These are phyloP conservation scores for Acmispon strigosus DNA, from an alignment of 306 rosid genomes.

Conservation along the genomic window DNA sequence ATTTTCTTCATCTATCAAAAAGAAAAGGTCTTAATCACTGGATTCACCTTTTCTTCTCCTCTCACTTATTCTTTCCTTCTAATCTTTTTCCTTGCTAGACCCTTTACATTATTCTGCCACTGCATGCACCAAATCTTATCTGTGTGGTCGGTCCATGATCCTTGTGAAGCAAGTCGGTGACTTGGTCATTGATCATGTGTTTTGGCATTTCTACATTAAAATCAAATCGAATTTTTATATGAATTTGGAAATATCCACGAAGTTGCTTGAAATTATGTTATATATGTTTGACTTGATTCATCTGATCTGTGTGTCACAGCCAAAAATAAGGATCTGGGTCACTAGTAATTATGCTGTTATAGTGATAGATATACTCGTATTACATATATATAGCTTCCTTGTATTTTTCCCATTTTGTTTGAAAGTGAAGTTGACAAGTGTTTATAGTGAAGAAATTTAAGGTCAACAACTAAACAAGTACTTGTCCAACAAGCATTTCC, in stretches of 20 bases:
- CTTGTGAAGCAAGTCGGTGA: slow-evolving; percentile 39
- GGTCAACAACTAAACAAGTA: slow-evolving; percentile 13
- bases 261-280: not conserved
- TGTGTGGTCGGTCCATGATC: slow-evolving; percentile 23
- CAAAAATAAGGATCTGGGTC: slow-evolving; percentile 22
- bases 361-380: slow-evolving; percentile 5
- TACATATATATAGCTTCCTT: not conserved
- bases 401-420: slow-evolving; percentile 1
- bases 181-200: slow-evolving; percentile 23
- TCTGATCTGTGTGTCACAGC: slow-evolving; percentile 17
- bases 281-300: slow-evolving; percentile 25
- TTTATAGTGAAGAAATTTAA: not conserved
- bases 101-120: not conserved
- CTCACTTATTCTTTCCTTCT: not conserved
- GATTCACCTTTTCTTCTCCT: not conserved
- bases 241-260: slow-evolving; percentile 17
- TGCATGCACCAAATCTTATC: slow-evolving; percentile 7
- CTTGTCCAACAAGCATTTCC: not conserved
- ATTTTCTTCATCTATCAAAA: too few relatives aligned
- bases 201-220: not conserved
- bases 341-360: not conserved
- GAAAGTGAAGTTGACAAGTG: slow-evolving; percentile 19
- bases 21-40: too few relatives aligned
- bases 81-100: not conserved
- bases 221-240: not conserved